Base-by-base conservation (phyloP, 441 rosid species). In the Erodium chrysanthum region DNA sequence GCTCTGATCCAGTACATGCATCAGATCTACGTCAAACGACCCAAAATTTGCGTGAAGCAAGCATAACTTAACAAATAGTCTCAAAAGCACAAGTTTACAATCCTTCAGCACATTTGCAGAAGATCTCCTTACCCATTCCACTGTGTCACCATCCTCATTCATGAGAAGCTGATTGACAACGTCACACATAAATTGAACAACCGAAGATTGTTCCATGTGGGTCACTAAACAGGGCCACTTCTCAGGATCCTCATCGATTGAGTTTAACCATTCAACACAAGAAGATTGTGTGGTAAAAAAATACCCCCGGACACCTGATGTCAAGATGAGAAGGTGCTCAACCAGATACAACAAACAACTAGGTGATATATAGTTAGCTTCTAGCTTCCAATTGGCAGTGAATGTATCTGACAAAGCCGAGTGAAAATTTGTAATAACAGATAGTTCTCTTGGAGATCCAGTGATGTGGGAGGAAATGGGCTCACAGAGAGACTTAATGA, bases 331-430 rank as follows among this genome's bases (percentile, higher is more conserved):
- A 18, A 65, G 74, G 15, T 81, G 79, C 66, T 84, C 85, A 2
- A 80, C 17, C 17, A 84, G 78, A 76, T 81, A 84, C 50, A 81
- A 10, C 69, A 84, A 81, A 70, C 86, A 79, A 9, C 17, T 52
- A 1, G 84, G 86, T 18, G 81, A 75, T 37, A 82, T 76, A 29
- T 75, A 84, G 67, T 79, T 79, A n/a, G n/a, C 33, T 20, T 8
- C 56, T 2, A 0, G 69, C 29, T 73, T 73, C 86, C 86, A 82
- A 65, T 81, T 75, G 33, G 48, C 80, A 4, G 11, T 44, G 40
- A 65, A 84, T 5, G 82, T 56, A 65, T 83, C 81, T 35, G 0
- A 11, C 5, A 84, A 40, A 29, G 84, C 86, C 73, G 25, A 50
- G 29, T 72, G 73, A 23, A 84, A 65, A 35, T 56, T 33, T 7